These are phyloP conservation scores for Corchorus olitorius DNA, from an alignment of 345 rosid species.

Conservation along the genomic window DNA sequence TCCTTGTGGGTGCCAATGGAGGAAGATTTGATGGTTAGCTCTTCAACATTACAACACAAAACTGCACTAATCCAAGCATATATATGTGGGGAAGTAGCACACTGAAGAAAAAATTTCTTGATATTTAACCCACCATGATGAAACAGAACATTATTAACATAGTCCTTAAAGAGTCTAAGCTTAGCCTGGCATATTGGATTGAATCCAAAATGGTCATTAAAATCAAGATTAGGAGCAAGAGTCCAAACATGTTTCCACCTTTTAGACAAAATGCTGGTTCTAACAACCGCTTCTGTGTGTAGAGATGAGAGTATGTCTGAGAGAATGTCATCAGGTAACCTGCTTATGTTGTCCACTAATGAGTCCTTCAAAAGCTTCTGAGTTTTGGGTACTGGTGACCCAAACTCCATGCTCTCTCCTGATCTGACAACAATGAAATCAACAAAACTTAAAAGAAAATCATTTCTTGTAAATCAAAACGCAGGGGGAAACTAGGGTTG, in stretches of 20 bases:
- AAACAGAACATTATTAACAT: not conserved
- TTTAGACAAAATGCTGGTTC: not conserved
- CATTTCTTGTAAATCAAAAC: no score
- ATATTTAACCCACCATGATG: not conserved
- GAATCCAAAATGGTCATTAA: not conserved
- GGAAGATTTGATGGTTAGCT: not conserved
- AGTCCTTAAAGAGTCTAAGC: not conserved
- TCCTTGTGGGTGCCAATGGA: not conserved
- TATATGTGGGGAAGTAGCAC: not conserved
- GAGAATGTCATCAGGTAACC: not conserved
- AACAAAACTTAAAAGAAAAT: no score
- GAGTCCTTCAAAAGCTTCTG: not conserved
- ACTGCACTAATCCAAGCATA: slow-evolving; percentile 7
- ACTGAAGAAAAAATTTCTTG: not conserved
- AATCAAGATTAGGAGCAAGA: not conserved
- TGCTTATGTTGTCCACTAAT: not conserved
- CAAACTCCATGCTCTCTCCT: not conserved
- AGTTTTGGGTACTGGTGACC: not conserved
- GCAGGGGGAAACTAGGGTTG: no score
- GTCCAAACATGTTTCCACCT: not conserved
- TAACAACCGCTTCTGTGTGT: not conserved
- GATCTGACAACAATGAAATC: not conserved
- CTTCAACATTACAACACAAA: not conserved
- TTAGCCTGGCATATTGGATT: not conserved
- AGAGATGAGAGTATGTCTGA: not conserved